Evolutionary conservation across 306 rosid genomes (phyloP), one percentile per base, ranked within the genome.

Genomic region (Citrullus amarus): DNA sequence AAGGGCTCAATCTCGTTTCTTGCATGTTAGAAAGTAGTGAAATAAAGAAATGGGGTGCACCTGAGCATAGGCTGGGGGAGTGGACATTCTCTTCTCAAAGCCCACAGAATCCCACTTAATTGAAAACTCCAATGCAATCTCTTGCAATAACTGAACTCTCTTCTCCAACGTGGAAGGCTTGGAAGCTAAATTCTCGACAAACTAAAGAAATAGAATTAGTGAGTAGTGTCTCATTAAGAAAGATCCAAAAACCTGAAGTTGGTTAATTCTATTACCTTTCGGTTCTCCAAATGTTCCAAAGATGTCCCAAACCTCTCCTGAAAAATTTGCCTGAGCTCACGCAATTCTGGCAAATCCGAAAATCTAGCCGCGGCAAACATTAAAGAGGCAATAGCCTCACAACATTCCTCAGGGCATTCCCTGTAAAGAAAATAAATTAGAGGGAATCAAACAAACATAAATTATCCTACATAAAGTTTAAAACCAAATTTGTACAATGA

Each of bases 301-400:
- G 90, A 82, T 84, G 83, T 85, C 61, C 78, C 91, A 6, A 87
- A 95, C 89, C 90, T 88, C 88, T 92, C 93, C 78, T 90, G 93
- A 86, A 92, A 90, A 51, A 83, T 83, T 79, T 92, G 93, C 80
- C 99, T 87, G 22, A 92, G 92, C 20, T 95, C 96, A 13, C 98
- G 99, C 82, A 95, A 82, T 86, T 95, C 99, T 41, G 99, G 99
- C 81, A 95, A 84, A 89, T 95, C 97, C 63, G 97, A 95, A 88
- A 92, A 92, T 82, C 97, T 83, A 59, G 99, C 98, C 20, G 99
- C 98, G 6, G 98, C 93, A 84, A 86, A 50, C 97, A 90, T 90
- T 76, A 92, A 79, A 75, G 96, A 89, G 6, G 99, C 85, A 79
- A 91, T 84, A 83, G 98, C 90, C 67, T 90, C 92, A 84, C 89